Percentiles rank a stretch among this genome's conserved stretches.
Conservation (phyloP, 2,329 filamentous ascomycete species). For the Dryadomyces quercus-mongolicae region DNA sequence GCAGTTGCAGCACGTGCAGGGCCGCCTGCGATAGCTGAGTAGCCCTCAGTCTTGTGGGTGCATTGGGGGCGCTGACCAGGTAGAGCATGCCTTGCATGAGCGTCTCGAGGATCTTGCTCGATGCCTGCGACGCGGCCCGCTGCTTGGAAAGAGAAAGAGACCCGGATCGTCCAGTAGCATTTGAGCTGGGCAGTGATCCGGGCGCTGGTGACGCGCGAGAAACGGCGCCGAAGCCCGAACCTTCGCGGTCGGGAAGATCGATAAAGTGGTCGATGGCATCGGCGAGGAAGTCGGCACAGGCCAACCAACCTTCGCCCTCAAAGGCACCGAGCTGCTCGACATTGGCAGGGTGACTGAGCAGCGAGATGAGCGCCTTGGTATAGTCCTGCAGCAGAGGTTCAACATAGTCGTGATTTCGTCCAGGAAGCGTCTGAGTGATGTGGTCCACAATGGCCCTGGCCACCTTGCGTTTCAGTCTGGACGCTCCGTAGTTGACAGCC, state of each 20-base stretch:
- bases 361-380: conserved; percentile 56
- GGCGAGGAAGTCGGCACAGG: conserved; percentile 59
- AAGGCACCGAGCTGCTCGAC: conserved; percentile 61
- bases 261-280: conserved; percentile 44
- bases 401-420: conserved; percentile 47
- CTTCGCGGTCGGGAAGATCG: conserved; percentile 26
- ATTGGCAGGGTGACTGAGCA: conserved; percentile 64
- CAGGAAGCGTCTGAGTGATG: conserved; percentile 62
- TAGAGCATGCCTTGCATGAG: conserved; percentile 54
- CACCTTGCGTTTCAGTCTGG: conserved; percentile 62
- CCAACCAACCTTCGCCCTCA: conserved; percentile 51
- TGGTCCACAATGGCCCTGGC: conserved; percentile 70
- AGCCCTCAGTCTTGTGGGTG: conserved; percentile 47
- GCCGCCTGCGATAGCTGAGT: conserved; percentile 43
- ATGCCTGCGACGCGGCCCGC: conserved; percentile 16
- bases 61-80: conserved; percentile 54
- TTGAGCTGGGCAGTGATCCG: conserved; percentile 18
- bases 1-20: conserved; percentile 48
- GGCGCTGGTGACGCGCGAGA: conserved; percentile 36
- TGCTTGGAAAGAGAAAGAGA: conserved; percentile 15
- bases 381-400: conserved; percentile 65
- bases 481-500: conserved; percentile 56
- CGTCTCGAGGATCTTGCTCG: conserved; percentile 31
- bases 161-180: conserved; percentile 17
- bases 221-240: conserved; percentile 11